Conservation (phyloP, 2,329 filamentous ascomycete genomes). For the Parastagonospora avenae region DNA sequence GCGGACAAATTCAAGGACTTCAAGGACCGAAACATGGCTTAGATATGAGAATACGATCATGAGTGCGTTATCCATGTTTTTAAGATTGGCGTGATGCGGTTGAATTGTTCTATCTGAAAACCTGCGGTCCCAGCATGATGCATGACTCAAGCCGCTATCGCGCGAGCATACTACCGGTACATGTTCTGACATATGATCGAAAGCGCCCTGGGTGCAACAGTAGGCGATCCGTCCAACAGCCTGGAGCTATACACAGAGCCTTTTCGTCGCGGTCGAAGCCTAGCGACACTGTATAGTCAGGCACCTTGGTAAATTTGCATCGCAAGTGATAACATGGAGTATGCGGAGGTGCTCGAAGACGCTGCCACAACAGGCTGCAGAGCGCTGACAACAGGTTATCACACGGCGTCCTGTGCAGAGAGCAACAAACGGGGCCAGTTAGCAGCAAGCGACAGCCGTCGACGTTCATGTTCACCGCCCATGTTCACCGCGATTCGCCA, state of each 20-base stretch:
- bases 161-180: too few species aligned
- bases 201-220: too few species aligned
- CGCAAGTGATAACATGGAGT: too few species aligned
- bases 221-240: background rate
- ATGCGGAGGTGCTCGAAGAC: background rate
- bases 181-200: too few species aligned
- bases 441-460: background rate
- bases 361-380: background rate
- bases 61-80: background rate
- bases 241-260: too few species aligned
- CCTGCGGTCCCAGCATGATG: too few species aligned
- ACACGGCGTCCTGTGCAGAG: constrained; percentile 1
- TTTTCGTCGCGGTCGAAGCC: too few species aligned
- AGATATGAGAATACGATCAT: constrained; percentile 14
- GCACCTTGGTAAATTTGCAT: background rate
- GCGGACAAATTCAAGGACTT: constrained; percentile 35
- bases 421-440: background rate
- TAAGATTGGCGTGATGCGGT: too few species aligned
- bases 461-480: constrained; percentile 4
- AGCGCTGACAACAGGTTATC: background rate
- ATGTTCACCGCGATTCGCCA: constrained; percentile 36
- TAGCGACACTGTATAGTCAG: too few species aligned
- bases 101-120: too few species aligned
- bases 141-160: too few species aligned
- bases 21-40: constrained; percentile 51